These are phyloP conservation scores for Backusella parvicylindrica DNA, from an alignment of 192 early-diverging fungal genomes.

Conservation along the genomic window DNA sequence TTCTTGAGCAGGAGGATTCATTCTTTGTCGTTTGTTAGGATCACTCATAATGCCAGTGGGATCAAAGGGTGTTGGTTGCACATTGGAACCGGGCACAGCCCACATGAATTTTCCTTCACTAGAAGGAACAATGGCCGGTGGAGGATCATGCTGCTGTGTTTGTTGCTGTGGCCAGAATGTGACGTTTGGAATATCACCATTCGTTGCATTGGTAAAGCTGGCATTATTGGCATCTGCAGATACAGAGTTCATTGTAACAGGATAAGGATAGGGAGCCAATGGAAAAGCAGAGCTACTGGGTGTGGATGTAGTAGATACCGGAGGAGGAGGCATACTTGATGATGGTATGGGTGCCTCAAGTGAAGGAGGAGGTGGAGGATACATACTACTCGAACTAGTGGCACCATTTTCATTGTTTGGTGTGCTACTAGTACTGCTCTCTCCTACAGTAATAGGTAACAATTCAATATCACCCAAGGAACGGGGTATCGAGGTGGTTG, in stretches of 20 bases:
- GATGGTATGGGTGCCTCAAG: background rate
- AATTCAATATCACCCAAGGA: background rate
- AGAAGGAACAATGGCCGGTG: background rate
- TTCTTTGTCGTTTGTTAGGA: background rate
- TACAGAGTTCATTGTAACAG: constrained; percentile 10
- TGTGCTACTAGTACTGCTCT: background rate
- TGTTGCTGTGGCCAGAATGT: constrained; percentile 14
- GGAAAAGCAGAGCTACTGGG: background rate
- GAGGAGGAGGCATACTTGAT: background rate
- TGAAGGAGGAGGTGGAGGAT: background rate
- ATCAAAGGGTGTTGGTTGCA: background rate
- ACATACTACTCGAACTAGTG: background rate
- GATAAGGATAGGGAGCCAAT: constrained; percentile 11
- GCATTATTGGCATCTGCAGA: background rate
- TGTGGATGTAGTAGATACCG: background rate
- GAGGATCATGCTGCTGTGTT: background rate
- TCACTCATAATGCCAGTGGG: background rate
- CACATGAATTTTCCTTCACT: constrained; percentile 9
- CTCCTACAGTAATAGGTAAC: background rate
- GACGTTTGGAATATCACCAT: constrained; percentile 11
- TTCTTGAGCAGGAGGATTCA: constrained; percentile 5
- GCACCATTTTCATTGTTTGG: background rate
- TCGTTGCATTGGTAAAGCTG: background rate
- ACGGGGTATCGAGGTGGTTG: background rate
- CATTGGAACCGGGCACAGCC: background rate